Evolutionary conservation across 208 protist genomes (phyloP).

Genomic region (Leishmania aethiopica): DNA sequence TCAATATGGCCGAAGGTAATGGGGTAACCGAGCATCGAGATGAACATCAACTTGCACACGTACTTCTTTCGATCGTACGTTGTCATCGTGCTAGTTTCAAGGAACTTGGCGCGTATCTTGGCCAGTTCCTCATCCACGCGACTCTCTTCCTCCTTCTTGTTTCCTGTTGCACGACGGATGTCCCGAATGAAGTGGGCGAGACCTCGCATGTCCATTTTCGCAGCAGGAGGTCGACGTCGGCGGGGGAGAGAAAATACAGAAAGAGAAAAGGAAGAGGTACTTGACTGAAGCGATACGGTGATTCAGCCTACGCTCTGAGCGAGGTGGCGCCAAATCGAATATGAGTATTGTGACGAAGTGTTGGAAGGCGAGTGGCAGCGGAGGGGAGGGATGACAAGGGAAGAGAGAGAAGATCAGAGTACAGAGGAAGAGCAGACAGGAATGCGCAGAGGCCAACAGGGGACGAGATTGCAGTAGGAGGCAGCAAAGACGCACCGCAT

Average conservation of each 20-base stretch:
- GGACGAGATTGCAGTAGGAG: background rate
- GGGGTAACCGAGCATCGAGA: slow-evolving; percentile 99
- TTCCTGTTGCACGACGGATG: slow-evolving; percentile 90
- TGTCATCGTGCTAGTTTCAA: slow-evolving; percentile 74
- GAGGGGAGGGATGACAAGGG: background rate
- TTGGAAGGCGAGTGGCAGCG: background rate
- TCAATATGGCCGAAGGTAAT: slow-evolving; percentile 99
- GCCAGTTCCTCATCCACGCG: slow-evolving; percentile 98
- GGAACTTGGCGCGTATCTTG: slow-evolving; percentile 99
- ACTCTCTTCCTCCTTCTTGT: slow-evolving; percentile 94
- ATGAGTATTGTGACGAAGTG: background rate
- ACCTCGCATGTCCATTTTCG: slow-evolving; percentile 97
- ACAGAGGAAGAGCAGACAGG: background rate
- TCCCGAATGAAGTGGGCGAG: slow-evolving; percentile 96
- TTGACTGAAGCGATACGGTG: background rate
- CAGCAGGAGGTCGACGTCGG: background rate
- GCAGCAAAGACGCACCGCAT: background rate
- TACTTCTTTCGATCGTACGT: slow-evolving; percentile 99
- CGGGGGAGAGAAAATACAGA: background rate
- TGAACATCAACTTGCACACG: slow-evolving; percentile 99
- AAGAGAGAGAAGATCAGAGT: slow-evolving; percentile 16
- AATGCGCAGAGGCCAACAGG: background rate
- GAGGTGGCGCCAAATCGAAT: background rate
- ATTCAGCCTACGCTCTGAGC: background rate
- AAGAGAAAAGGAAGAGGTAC: background rate